Conservation (phyloP, 129 eudicot species). For the Glebionis coronaria region DNA sequence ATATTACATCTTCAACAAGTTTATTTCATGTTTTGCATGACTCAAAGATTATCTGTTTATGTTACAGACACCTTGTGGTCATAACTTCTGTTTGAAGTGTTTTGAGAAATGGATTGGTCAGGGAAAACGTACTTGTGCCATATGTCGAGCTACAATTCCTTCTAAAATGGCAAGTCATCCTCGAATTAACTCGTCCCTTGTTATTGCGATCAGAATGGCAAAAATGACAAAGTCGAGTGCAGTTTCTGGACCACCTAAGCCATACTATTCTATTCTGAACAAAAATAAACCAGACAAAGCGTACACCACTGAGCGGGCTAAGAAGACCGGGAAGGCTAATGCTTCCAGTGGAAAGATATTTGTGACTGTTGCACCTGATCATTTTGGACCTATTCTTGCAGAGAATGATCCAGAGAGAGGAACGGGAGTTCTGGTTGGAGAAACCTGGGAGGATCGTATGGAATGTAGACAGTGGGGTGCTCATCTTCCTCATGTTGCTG, state of each 20-base stretch:
- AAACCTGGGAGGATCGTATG: constrained; percentile 74
- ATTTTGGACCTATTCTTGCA: constrained; percentile 84
- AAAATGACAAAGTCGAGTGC: constrained; percentile 39
- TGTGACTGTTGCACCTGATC: constrained; percentile 82
- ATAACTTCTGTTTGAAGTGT: constrained; percentile 86
- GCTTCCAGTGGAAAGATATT: constrained; percentile 90
- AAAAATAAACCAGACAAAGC: constrained; percentile 82
- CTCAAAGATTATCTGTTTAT: constrained; percentile 17
- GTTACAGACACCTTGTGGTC: constrained; percentile 89
- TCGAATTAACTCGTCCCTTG: constrained; percentile 68
- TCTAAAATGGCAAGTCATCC: constrained; percentile 68
- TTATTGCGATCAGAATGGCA: constrained; percentile 72
- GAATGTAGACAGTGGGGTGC: constrained; percentile 95
- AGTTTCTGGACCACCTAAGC: constrained; percentile 46
- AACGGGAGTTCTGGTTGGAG: constrained; percentile 85
- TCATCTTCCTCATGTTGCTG: constrained; percentile 88
- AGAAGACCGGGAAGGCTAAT: constrained; percentile 81
- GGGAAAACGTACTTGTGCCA: constrained; percentile 76
- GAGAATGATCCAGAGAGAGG: constrained; percentile 80
- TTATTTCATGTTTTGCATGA: neutral
- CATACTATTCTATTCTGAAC: constrained; percentile 42
- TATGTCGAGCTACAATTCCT: constrained; percentile 62
- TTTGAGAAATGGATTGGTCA: constrained; percentile 87
- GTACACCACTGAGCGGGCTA: constrained; percentile 79
- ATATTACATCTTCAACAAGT: neutral